A percentile compares a stretch with the other conserved stretches of the same genome.
Evolutionary conservation across 805 yeast genomes (phyloP).

Genomic region (Kuraishia borneana): DNA sequence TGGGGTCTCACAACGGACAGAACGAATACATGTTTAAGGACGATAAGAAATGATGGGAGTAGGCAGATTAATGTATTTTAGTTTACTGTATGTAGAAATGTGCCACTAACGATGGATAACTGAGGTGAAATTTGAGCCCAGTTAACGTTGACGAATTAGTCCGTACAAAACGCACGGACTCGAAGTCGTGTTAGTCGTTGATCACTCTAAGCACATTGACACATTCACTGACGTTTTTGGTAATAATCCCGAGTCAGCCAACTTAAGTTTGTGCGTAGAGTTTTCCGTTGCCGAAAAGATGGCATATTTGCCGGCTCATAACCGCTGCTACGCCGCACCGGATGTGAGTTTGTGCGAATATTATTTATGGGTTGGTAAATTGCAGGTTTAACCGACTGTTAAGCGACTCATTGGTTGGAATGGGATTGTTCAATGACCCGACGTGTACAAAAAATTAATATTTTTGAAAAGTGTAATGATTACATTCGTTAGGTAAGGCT

Average conservation of each 20-base stretch:
- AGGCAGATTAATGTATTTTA: not conserved
- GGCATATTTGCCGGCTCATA: no score
- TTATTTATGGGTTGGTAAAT: no score
- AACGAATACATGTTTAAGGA: not conserved
- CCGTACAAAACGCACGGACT: not conserved
- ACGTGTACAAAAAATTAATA: no score
- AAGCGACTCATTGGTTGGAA: no score
- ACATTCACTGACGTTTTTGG: conserved; percentile 2
- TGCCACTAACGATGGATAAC: not conserved
- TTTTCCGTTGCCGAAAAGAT: no score
- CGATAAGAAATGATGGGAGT: not conserved
- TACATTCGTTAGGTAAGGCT: no score
- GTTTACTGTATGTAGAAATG: not conserved
- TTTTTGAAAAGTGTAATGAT: no score
- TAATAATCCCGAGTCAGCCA: conserved; percentile 8
- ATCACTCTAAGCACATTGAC: conserved; percentile 2
- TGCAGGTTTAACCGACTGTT: no score
- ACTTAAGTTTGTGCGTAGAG: conserved; percentile 17
- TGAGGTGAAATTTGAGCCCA: not conserved
- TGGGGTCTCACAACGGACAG: not conserved
- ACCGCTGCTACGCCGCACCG: no score
- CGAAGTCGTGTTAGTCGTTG: not conserved
- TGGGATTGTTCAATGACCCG: no score
- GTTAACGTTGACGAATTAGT: not conserved
- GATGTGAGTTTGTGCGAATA: no score